A percentile compares a stretch with the other conserved stretches of the same genome.
phyloP scores from a whole-genome alignment of 805 yeast species.

The Candida suzukii region DNA sequence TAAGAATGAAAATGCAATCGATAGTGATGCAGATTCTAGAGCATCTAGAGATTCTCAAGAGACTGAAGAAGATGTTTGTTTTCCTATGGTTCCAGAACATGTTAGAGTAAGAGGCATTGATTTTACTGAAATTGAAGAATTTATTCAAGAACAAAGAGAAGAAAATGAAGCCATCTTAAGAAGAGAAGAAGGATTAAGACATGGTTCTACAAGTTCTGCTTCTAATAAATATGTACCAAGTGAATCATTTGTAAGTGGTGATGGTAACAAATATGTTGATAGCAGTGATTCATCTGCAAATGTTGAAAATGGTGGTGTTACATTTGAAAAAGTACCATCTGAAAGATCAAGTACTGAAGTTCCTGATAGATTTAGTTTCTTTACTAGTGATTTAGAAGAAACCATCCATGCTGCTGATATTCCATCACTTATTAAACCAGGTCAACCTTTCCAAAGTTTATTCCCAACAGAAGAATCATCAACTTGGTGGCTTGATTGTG shows the following conservation, averaged over 20 bases:
- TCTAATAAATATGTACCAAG: constrained; percentile 60
- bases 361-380: constrained; percentile 81
- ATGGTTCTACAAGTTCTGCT: constrained; percentile 36
- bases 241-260: background rate
- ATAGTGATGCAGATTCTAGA: constrained; percentile 64
- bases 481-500: constrained; percentile 95
- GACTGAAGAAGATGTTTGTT: constrained; percentile 96
- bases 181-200: constrained; percentile 24
- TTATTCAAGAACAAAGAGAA: constrained; percentile 54
- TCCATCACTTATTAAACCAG: constrained; percentile 64
- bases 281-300: background rate
- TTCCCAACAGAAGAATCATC: constrained; percentile 57
- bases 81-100: constrained; percentile 76
- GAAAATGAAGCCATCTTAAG: constrained; percentile 32
- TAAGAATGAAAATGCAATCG: constrained; percentile 26
- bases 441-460: constrained; percentile 57
- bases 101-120: constrained; percentile 69
- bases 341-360: background rate
- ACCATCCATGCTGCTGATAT: constrained; percentile 88
- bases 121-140: constrained; percentile 84
- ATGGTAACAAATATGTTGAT: background rate
- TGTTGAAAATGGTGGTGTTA: constrained; percentile 1
- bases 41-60: constrained; percentile 78
- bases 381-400: constrained; percentile 74
- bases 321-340: constrained; percentile 2